Base-by-base conservation (phyloP, 1,284 basidiomycete genomes). In the Fomitopsis betulina region DNA sequence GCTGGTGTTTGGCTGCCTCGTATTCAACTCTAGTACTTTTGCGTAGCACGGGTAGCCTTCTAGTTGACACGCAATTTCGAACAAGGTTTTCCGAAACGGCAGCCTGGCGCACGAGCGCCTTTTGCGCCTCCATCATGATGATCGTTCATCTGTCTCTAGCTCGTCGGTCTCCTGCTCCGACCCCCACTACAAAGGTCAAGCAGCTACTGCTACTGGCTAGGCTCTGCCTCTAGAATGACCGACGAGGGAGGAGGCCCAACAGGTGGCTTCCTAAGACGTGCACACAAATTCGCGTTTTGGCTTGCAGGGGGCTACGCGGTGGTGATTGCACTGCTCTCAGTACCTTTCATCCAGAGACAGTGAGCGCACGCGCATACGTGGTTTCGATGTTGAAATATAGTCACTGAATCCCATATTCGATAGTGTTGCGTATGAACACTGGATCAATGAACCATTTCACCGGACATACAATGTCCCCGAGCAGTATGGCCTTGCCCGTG, bases 401-500 rank as follows among this genome's bases (percentile, higher is more conserved):
- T 21, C 19, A 40, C 54, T 37, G 35, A 37, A 12, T n/a, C 35
- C 21, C 52, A 33, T 55, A 23, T n/a, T 57, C 5, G 33, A 19
- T 67, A 84, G 82, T 58, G 68, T 78, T 25, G 57, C 84, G 43
- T 97, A 88, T 70, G 73, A 93, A 62, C 87, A 96, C 66, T 78
- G 80, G 12, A 56, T 93, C 45, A 79, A 75, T 56, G 69, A 87
- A 47, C 94, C 94, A 0, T 74, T 85, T 59, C 82, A 79, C 58
- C 78, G 86, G 0, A 76, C 85, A 33, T 93, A 83, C 63, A 77
- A 84, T 57, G 67, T 74, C 13, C 93, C 93, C 1, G 88, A 93
- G 68, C 80, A 75, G 62, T 91, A 93, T 71, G 91, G 93, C 2
- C 78, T 96, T 58, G 86, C 93, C 23, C 92, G 93, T 94, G 70